phyloP scores from a whole-genome alignment of 768 basidiomycete genomes.

The Tricholoma hemisulphureum region DNA sequence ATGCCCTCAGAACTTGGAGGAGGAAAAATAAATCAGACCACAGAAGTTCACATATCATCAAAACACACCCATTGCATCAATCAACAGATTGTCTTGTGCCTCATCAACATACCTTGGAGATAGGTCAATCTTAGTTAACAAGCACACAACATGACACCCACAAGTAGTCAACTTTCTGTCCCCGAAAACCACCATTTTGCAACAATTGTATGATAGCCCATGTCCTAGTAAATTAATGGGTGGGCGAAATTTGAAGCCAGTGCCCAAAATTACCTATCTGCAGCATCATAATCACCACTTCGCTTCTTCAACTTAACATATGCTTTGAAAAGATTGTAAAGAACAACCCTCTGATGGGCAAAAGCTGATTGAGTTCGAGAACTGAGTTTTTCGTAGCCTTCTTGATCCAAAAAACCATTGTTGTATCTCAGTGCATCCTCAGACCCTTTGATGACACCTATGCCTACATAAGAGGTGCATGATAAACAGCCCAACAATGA shows the following conservation, averaged over 20 bases:
- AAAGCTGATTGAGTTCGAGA: conserved; percentile 54
- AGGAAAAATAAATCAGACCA: not conserved
- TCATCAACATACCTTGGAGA: conserved; percentile 64
- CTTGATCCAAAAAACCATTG: conserved; percentile 40
- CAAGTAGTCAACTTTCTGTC: conserved; percentile 53
- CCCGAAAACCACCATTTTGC: conserved; percentile 29
- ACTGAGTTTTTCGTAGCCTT: conserved; percentile 48
- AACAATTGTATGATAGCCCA: conserved; percentile 47
- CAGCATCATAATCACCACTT: conserved; percentile 48
- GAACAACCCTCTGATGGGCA: conserved; percentile 41
- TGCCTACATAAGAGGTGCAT: not conserved
- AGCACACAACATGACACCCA: conserved; percentile 24
- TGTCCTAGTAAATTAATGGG: conserved; percentile 35
- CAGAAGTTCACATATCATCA: not conserved
- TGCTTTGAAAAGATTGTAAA: conserved; percentile 53
- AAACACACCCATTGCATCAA: conserved; percentile 56
- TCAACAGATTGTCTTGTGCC: conserved; percentile 67
- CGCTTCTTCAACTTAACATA: conserved; percentile 48
- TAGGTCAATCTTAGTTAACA: not conserved
- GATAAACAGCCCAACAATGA: not conserved
- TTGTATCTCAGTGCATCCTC: conserved; percentile 43
- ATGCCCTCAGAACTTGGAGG: conserved; percentile 55
- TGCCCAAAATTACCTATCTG: conserved; percentile 48
- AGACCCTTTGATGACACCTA: conserved; percentile 67
- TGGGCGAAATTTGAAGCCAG: not conserved